Evolutionary conservation across 2,329 filamentous ascomycete genomes (phyloP), one percentile per base, ranked within the genome.

Genomic region (Cladorrhinum sp.): DNA sequence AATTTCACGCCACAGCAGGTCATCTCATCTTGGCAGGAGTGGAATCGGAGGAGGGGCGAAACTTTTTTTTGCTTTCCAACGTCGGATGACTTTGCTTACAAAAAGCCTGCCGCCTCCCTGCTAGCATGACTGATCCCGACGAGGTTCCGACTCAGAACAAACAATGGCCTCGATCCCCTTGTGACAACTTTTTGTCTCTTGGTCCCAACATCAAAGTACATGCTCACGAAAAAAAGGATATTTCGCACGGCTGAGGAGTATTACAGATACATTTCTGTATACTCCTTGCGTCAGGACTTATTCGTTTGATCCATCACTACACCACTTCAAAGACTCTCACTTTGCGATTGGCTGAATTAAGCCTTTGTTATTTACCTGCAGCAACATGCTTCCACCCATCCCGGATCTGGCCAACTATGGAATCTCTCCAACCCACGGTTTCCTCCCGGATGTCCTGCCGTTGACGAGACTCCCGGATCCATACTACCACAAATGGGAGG

Each of bases 401-500:
- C 87, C 87, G 24, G 71, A 76, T 51, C 82, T 91, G 60, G 82
- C 85, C 73, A 88, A 96, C 75, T 96, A 96, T 77, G 91, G 89
- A 76, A 85, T 92, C 74, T 91, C 90, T 66, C 79, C 84, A 63
- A 80, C 86, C 60, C 86, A 92, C 77, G 95, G 95, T 70, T 99
- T 99, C 78, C 85, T 99, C 57, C 92, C 95, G 1, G 81, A 90
- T 64, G 86, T 91, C 65, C 78, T 90, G 36, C 95, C 95, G 48
- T 80, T 98, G 64, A 87, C 91, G 63, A 79, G 85, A 58, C 85
- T 99, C 13, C 90, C 92, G 9, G 90, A 97, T 71, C 85, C 89
- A 2, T 98, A 97, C 79, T 99, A 98, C 76, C 88, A 90, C 74
- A 91, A 92, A 72, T 99, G 95, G 95, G 95, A 99, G 77, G 85